Conservation (phyloP, 2,329 filamentous ascomycete genomes). For the Periconia macrospinosa region DNA sequence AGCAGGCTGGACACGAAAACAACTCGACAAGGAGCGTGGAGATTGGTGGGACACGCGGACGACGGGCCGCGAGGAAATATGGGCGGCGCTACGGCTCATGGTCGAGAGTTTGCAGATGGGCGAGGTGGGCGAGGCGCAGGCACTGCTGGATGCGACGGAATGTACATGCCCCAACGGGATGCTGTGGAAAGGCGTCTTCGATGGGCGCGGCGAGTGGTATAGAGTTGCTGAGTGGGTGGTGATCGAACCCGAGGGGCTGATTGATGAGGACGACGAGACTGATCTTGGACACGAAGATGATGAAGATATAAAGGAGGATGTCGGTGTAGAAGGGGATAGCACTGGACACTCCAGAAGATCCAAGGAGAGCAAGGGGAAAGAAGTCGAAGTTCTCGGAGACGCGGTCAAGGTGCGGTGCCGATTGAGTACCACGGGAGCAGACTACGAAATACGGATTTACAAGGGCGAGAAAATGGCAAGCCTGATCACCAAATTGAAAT, state of each 20-base stretch:
- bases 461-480: constrained; percentile 61
- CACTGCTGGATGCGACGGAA: constrained; percentile 75
- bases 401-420: constrained; percentile 38
- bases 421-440: constrained; percentile 42
- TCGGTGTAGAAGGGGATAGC: constrained; percentile 25
- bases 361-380: constrained; percentile 16
- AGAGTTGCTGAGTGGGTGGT: constrained; percentile 50
- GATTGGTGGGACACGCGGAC: constrained; percentile 93
- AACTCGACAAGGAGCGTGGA: constrained; percentile 70
- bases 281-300: constrained; percentile 17
- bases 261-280: constrained; percentile 23
- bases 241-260: constrained; percentile 46
- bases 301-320: constrained; percentile 18
- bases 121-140: constrained; percentile 64
- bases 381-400: constrained; percentile 20
- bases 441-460: constrained; percentile 40
- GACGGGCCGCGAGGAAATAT: constrained; percentile 75
- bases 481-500: constrained; percentile 64
- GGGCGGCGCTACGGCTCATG: constrained; percentile 72
- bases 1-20: constrained; percentile 55
- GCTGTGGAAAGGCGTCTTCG: constrained; percentile 47
- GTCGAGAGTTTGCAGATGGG: constrained; percentile 67
- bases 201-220: constrained; percentile 48
- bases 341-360: constrained; percentile 23
- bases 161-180: constrained; percentile 49